These are phyloP conservation scores for Cyberlindnera petersonii DNA, from an alignment of 805 yeast species.

Conservation along the genomic window DNA sequence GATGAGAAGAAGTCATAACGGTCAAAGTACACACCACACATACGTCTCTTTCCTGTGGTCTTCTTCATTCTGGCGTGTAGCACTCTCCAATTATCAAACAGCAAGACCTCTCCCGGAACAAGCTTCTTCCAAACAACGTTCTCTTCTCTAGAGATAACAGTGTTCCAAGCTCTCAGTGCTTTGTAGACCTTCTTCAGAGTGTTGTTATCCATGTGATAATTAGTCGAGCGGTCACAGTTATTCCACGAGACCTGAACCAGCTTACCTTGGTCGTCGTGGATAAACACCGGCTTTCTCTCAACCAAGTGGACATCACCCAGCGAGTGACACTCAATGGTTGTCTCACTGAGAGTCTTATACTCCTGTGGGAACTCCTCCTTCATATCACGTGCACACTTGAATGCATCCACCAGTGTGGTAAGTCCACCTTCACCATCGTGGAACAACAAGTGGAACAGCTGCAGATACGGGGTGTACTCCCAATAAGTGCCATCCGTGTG, in stretches of 20 bases:
- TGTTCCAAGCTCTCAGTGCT: constrained; percentile 56
- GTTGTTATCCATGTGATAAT: constrained; percentile 36
- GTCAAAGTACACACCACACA: constrained; percentile 71
- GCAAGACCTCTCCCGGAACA: constrained; percentile 60
- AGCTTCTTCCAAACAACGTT: constrained; percentile 53
- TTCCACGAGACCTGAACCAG: constrained; percentile 67
- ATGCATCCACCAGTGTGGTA: constrained; percentile 64
- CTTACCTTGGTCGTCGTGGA: constrained; percentile 46
- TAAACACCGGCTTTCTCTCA: constrained; percentile 60
- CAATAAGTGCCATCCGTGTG: constrained; percentile 78
- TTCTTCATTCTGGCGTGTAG: constrained; percentile 60
- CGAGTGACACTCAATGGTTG: constrained; percentile 65
- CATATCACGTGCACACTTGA: constrained; percentile 52
- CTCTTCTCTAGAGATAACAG: constrained; percentile 43
- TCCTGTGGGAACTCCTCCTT: constrained; percentile 45
- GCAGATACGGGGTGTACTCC: constrained; percentile 70
- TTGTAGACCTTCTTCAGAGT: constrained; percentile 50
- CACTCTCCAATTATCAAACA: constrained; percentile 72
- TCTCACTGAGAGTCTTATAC: constrained; percentile 44
- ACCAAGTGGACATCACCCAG: constrained; percentile 70
- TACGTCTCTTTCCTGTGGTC: constrained; percentile 61
- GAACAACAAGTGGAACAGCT: constrained; percentile 57
- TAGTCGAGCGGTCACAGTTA: constrained; percentile 61
- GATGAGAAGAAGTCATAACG: constrained; percentile 60
- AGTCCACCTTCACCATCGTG: constrained; percentile 69